Conservation (phyloP, 2,329 filamentous ascomycete genomes). For the Fusarium albidum region DNA sequence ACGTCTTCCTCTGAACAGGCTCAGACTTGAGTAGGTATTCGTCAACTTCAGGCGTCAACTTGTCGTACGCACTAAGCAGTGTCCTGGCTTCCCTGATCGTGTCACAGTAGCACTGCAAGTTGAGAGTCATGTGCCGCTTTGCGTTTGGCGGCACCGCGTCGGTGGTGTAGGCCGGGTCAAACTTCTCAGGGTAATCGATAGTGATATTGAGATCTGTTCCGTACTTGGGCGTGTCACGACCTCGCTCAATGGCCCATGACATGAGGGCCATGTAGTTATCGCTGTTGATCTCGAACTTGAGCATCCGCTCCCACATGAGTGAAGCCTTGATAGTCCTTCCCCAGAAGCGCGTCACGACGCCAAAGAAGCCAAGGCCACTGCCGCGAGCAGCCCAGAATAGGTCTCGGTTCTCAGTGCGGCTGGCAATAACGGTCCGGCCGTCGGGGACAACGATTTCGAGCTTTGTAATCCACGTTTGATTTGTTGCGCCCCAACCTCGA, state of each 20-base stretch:
- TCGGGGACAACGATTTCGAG: constrained; percentile 16
- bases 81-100: constrained; percentile 12
- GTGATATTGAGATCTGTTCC: constrained; percentile 19
- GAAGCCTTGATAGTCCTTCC: constrained; percentile 19
- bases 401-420: constrained; percentile 6
- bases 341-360: constrained; percentile 16
- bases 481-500: constrained; percentile 13
- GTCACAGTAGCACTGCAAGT: constrained; percentile 12
- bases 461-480: constrained; percentile 10
- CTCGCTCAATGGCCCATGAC: constrained; percentile 18
- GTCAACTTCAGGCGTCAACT: constrained; percentile 13
- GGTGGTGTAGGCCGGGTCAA: constrained; percentile 12
- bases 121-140: constrained; percentile 16
- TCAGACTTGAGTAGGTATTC: constrained; percentile 8
- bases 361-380: constrained; percentile 14
- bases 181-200: constrained; percentile 19
- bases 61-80: constrained; percentile 15
- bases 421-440: constrained; percentile 1
- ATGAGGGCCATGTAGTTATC: constrained; percentile 21
- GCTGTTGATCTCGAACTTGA: constrained; percentile 20
- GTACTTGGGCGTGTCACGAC: constrained; percentile 21
- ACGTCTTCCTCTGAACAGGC: constrained; percentile 13
- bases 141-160: constrained; percentile 7
- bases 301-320: no score
- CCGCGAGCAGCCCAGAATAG: constrained; percentile 16